These are phyloP conservation scores for Erucastrum elatum DNA, from an alignment of 345 rosid species.

Conservation along the genomic window DNA sequence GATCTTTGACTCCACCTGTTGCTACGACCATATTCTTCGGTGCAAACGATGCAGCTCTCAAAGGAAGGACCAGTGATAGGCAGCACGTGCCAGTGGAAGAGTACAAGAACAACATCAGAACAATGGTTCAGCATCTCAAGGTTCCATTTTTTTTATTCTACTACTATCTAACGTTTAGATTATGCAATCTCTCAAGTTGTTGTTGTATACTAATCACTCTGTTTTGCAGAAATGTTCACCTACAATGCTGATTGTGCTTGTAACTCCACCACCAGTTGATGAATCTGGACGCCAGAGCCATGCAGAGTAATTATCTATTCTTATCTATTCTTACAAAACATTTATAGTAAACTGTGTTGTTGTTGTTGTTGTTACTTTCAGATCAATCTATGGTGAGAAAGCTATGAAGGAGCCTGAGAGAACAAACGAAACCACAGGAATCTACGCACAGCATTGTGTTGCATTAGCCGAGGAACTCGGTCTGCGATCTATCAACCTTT, in stretches of 20 bases:
- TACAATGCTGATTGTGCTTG: slow-evolving; percentile 69
- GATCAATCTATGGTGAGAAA: slow-evolving; percentile 69
- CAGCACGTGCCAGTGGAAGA: slow-evolving; percentile 85
- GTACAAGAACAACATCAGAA: slow-evolving; percentile 65
- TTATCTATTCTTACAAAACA: not conserved
- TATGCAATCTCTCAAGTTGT: not conserved
- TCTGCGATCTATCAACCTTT: slow-evolving; percentile 55
- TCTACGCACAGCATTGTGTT: slow-evolving; percentile 66
- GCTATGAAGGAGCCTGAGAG: slow-evolving; percentile 73
- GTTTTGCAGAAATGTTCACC: slow-evolving; percentile 63
- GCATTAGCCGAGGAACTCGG: slow-evolving; percentile 68
- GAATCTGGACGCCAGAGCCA: slow-evolving; percentile 59
- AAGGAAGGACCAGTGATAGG: slow-evolving; percentile 64
- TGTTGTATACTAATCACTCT: slow-evolving; percentile 8
- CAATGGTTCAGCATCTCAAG: slow-evolving; percentile 81
- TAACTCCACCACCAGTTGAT: slow-evolving; percentile 87
- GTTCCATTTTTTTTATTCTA: slow-evolving; percentile 36
- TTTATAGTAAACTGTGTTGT: not conserved
- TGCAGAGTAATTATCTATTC: slow-evolving; percentile 50
- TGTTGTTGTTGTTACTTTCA: slow-evolving; percentile 27
- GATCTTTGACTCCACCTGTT: slow-evolving; percentile 51
- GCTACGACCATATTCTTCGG: slow-evolving; percentile 88
- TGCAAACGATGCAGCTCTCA: slow-evolving; percentile 92
- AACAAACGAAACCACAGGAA: slow-evolving; percentile 76
- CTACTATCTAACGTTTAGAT: not conserved